Base-by-base conservation (phyloP, 352 stramenopile species). In the Phytophthora cactorum region DNA sequence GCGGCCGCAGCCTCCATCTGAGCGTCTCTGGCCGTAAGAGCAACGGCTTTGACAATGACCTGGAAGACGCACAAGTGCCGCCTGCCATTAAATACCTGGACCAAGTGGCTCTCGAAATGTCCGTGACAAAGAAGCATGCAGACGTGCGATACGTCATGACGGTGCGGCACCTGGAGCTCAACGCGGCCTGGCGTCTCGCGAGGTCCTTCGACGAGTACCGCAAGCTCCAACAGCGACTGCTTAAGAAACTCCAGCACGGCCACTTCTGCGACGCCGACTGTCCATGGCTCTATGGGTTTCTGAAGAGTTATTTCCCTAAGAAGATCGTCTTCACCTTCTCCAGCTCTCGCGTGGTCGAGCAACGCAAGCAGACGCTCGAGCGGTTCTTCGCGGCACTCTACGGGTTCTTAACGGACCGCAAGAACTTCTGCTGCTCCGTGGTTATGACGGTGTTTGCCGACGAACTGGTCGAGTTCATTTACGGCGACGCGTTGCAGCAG, bases 281-380 rank as follows among this genome's bases (percentile, higher is more conserved):
- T 45, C 83, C 85, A 41, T 91, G 81, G 81, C 63, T 93, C 10
- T 90, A 80, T 51, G 88, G 75, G 7, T 91, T 93, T 47, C 50
- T 93, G 12, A 89, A 88, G 68, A 91, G 81, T 65, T 91, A 91
- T 60, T 93, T 93, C 68, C 85, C 85, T 11, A 89, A 89, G 63
- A 87, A 84, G 32, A 54, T 82, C 22, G 52, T 91, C 1, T 89
- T 89, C 63, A 68, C 74, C 7, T 89, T 90, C 31, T 66, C 70
- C 2, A 85, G 62, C 43, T 63, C 72, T 1, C 70, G 78, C 5
- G 77, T 89, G 15, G 61, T 89, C 29, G 68, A 75, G 4, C 61
- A 73, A 28, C 74, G 85, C 6, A 81, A 82, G 4, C 74, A 86
- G 12, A 78, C 78, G 32, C 75, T 93, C 12, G 75, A 85, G 54